Conservation (phyloP, 495 filamentous ascomycete species). For the Penicillium canescens region DNA sequence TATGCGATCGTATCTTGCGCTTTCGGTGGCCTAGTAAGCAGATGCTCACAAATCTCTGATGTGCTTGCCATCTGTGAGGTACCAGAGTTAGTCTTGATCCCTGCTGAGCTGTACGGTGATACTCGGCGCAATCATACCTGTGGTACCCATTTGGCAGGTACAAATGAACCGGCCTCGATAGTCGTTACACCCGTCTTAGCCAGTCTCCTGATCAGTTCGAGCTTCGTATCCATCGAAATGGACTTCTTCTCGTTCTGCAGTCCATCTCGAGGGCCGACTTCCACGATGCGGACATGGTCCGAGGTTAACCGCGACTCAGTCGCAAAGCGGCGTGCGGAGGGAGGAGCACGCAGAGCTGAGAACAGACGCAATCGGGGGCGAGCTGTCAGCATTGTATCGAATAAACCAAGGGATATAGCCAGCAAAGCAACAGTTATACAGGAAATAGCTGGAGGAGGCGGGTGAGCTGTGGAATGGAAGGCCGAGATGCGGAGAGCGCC, state of each 20-base stretch:
- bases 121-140: conserved; percentile 58
- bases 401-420: not conserved
- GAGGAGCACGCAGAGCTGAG: conserved; percentile 33
- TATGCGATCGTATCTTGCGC: conserved; percentile 73
- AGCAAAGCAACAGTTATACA: not conserved
- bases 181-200: conserved; percentile 81
- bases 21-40: conserved; percentile 59
- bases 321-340: conserved; percentile 33
- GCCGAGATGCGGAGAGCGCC: conserved; percentile 27
- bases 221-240: conserved; percentile 79
- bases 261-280: conserved; percentile 93
- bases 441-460: not conserved
- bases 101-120: conserved; percentile 2
- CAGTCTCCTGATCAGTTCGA: conserved; percentile 77
- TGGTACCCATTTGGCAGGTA: conserved; percentile 96
- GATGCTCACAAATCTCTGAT: conserved; percentile 72
- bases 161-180: conserved; percentile 95
- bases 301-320: conserved; percentile 50
- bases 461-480: conserved; percentile 1
- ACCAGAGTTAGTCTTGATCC: conserved; percentile 3
- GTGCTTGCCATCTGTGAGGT: conserved; percentile 83
- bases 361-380: conserved; percentile 27
- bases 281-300: conserved; percentile 70
- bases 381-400: conserved; percentile 19
- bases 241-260: conserved; percentile 92